phyloP scores from a whole-genome alignment of 1,284 basidiomycete genomes.

The Cutaneotrichosporon sp. region DNA sequence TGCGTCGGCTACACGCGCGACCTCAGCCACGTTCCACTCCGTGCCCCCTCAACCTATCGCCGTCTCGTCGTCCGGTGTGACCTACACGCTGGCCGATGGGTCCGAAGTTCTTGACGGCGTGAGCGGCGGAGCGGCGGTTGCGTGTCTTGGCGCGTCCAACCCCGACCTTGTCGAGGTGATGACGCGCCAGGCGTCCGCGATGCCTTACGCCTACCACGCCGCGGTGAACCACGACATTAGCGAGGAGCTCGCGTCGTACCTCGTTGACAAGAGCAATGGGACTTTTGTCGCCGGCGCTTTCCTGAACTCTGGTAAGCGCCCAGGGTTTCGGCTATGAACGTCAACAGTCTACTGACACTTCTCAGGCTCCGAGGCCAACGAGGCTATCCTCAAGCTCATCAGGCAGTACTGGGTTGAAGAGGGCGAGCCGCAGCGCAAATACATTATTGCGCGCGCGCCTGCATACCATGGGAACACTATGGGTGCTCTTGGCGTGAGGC shows the following conservation, averaged over 20 bases:
- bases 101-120: slow-evolving; percentile 28
- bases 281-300: slow-evolving; percentile 29
- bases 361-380: slow-evolving; percentile 31
- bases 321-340: too few species aligned
- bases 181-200: slow-evolving; percentile 19
- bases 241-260: slow-evolving; percentile 23
- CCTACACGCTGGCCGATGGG: slow-evolving; percentile 24
- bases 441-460: slow-evolving; percentile 71
- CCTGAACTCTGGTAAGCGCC: slow-evolving; percentile 18
- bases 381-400: slow-evolving; percentile 31
- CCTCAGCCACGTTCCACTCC: slow-evolving; percentile 5
- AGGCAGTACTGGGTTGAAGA: slow-evolving; percentile 54
- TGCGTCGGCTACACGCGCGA: neutral
- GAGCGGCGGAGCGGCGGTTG: slow-evolving; percentile 71
- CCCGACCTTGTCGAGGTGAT: slow-evolving; percentile 49
- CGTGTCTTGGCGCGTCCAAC: slow-evolving; percentile 69
- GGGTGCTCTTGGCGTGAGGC: slow-evolving; percentile 39
- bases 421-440: slow-evolving; percentile 61
- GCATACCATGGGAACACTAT: slow-evolving; percentile 83
- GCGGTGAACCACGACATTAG: slow-evolving; percentile 15
- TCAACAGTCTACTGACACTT: neutral
- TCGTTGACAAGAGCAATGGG: slow-evolving; percentile 22
- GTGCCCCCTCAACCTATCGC: slow-evolving; percentile 11
- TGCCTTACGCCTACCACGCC: slow-evolving; percentile 33
- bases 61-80: slow-evolving; percentile 14